Evolutionary conservation across 345 rosid genomes (phyloP), one percentile per base, ranked within the genome.

Genomic region (Camelina sativa): DNA sequence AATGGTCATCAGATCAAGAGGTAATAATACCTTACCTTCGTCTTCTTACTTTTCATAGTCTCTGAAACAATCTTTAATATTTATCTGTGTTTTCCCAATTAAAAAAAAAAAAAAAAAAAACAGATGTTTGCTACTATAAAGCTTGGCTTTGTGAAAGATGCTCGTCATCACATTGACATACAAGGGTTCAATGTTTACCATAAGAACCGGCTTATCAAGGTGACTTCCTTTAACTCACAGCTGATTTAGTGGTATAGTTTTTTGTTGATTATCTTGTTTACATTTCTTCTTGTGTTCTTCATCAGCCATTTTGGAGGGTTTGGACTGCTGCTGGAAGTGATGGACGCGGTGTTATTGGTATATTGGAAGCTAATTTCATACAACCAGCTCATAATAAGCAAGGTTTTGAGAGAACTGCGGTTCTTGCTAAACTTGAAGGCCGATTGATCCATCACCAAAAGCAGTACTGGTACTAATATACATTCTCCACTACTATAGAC

Each of bases 341-440:
- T 47, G 97, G 97, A 44, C 93, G 94, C 1, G 91, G 97, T 12
- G 87, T 87, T 12, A 87, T 90, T 75, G 97, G 97, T 81, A 82
- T 87, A 19, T 40, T 92, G 78, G 93, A 92, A 79, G 97, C 89
- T 9, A 86, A 92, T 67, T 92, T 92, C 72, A 82, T 90, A 11
- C 89, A 92, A 79, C 97, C 92, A 57, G 91, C 97, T 64, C 97
- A 88, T 40, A 92, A 92, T 74, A 89, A 92, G 67, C 94, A 89
- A 70, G 92, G 88, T n/a, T 90, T 88, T 78, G 97, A 92, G 81
- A 83, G 87, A 23, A 90, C 93, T 6, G 64, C 68, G 10, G 84
- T 77, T 57, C 91, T 88, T 38, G 47, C 85, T 70, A 88, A 87
- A 60, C 83, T 92, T 0, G 88, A 89, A 82, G 69, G 77, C 5